Conservation (phyloP, 257 asterid species). For the Cruciata laevipes region DNA sequence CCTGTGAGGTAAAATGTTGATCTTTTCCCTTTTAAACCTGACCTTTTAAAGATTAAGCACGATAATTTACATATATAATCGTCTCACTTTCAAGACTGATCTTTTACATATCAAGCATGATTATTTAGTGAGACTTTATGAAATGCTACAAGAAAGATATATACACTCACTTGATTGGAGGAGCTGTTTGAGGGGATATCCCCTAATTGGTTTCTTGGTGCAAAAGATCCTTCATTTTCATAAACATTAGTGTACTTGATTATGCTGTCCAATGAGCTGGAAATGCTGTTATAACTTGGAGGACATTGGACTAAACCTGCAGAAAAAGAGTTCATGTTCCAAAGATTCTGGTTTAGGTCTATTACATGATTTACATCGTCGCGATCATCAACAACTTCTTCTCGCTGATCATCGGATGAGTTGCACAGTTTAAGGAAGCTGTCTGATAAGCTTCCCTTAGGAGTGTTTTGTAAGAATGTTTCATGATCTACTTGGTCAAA, state of each 20-base stretch:
- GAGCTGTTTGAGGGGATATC: slow-evolving; percentile 18
- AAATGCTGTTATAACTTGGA: slow-evolving; percentile 9
- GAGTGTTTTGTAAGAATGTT: slow-evolving; percentile 7
- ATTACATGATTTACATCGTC: neutral
- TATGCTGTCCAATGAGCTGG: neutral
- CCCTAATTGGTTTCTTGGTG: slow-evolving; percentile 4
- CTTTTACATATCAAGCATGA: too few species aligned
- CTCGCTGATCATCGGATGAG: slow-evolving; percentile 1
- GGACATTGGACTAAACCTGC: slow-evolving; percentile 5
- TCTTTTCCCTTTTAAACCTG: too few species aligned
- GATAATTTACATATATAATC: too few species aligned
- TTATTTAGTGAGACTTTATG: too few species aligned
- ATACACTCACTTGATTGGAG: slow-evolving; percentile 20
- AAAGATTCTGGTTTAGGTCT: slow-evolving; percentile 22
- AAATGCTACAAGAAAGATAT: neutral
- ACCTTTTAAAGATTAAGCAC: too few species aligned
- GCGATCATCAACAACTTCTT: neutral
- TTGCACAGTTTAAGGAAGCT: slow-evolving; percentile 16
- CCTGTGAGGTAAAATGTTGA: too few species aligned
- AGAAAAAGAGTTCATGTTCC: slow-evolving; percentile 7
- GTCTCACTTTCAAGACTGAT: too few species aligned
- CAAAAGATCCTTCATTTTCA: neutral
- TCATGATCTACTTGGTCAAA: slow-evolving; percentile 7
- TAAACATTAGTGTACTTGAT: neutral
- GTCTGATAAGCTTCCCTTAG: slow-evolving; percentile 9